Conservation (phyloP, 768 basidiomycete species). For the Inosperma sp. region DNA sequence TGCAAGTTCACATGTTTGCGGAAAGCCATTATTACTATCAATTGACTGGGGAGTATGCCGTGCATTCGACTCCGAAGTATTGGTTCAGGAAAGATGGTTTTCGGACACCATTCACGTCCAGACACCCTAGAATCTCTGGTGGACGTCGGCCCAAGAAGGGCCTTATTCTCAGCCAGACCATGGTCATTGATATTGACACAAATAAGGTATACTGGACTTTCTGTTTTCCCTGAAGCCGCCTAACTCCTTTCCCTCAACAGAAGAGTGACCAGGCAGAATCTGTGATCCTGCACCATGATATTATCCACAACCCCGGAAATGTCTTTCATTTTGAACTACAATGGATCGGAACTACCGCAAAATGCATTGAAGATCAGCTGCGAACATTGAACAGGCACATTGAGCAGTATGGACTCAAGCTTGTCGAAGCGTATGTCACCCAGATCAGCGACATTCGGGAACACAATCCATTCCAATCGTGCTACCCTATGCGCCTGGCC, state of each 20-base stretch:
- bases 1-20: not conserved
- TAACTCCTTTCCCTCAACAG: slow-evolving; percentile 31
- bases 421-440: slow-evolving; percentile 91
- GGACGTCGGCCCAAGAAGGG: slow-evolving; percentile 52
- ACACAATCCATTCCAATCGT: slow-evolving; percentile 88
- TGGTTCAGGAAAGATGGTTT: slow-evolving; percentile 62
- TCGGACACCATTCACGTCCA: slow-evolving; percentile 37
- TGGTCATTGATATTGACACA: slow-evolving; percentile 84
- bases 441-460: slow-evolving; percentile 85
- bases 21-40: slow-evolving; percentile 85
- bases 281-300: slow-evolving; percentile 86
- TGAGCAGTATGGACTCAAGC: slow-evolving; percentile 83
- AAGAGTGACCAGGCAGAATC: slow-evolving; percentile 85
- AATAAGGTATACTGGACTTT: slow-evolving; percentile 46
- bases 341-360: slow-evolving; percentile 93
- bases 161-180: slow-evolving; percentile 79
- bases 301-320: slow-evolving; percentile 91
- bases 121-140: slow-evolving; percentile 29
- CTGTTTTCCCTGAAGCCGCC: not conserved
- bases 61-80: slow-evolving; percentile 57
- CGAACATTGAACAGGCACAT: slow-evolving; percentile 77
- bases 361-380: slow-evolving; percentile 84
- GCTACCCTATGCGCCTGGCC: slow-evolving; percentile 76
- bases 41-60: slow-evolving; percentile 69
- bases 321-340: slow-evolving; percentile 97